phyloP scores from a whole-genome alignment of 768 basidiomycete genomes.

The Lactarius trivialis region DNA sequence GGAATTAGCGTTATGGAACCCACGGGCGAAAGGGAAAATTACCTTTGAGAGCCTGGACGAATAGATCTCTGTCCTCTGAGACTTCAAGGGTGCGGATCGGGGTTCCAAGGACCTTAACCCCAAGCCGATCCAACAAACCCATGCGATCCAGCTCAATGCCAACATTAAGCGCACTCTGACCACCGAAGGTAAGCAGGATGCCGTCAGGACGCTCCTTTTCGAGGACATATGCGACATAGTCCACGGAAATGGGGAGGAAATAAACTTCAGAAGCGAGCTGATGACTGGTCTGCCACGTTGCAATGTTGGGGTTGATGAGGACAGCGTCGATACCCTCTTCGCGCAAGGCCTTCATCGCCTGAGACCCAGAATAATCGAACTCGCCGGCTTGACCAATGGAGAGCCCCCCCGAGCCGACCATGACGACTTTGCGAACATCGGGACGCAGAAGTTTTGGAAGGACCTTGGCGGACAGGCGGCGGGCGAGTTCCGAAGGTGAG shows the following conservation, averaged over 20 bases:
- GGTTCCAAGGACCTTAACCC: constrained; percentile 90
- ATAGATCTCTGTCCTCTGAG: constrained; percentile 68
- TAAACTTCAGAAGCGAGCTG: constrained; percentile 95
- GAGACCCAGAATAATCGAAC: constrained; percentile 99
- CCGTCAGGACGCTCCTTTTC: constrained; percentile 99
- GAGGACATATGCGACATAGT: constrained; percentile 97
- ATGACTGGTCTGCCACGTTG: constrained; percentile 99
- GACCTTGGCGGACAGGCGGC: constrained; percentile 89
- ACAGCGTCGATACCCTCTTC: constrained; percentile 94
- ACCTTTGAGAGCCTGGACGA: constrained; percentile 86
- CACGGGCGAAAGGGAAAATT: constrained; percentile 68
- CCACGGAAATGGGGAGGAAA: constrained; percentile 92
- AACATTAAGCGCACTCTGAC: constrained; percentile 96
- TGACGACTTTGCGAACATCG: constrained; percentile 89
- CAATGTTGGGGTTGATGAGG: constrained; percentile 98
- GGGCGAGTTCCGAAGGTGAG: constrained; percentile 91
- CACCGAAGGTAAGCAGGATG: constrained; percentile 94
- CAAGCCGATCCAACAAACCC: constrained; percentile 54
- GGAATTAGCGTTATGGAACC: constrained; percentile 70
- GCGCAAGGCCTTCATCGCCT: constrained; percentile 94
- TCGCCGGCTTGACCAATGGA: constrained; percentile 98
- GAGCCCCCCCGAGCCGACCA: constrained; percentile 94
- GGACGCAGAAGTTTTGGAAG: constrained; percentile 87
- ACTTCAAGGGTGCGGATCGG: constrained; percentile 80
- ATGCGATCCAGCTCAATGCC: constrained; percentile 79